Evolutionary conservation across 1,139 yeast genomes (phyloP), one percentile per base, ranked within the genome.

Genomic region (Yamadazyma triangularis): DNA sequence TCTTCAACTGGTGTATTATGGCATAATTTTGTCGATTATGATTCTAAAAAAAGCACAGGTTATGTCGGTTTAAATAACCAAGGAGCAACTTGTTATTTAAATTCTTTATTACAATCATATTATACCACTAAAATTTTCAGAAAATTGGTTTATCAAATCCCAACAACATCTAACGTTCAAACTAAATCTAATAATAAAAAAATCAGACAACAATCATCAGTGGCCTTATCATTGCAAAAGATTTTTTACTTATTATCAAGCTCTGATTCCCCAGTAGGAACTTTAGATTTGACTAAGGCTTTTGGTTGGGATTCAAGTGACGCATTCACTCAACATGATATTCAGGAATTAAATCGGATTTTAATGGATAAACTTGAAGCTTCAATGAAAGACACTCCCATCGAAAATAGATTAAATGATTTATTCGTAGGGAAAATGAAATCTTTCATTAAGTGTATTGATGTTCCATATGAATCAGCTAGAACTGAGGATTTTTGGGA

Each of bases 241-340:
- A 74, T 89, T 19, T 91, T 91, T 48, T 89, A 86, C 51, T 76
- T 77, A 41, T 65, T 91, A 41, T 79, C 83, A 43, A 79, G 79
- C 4, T 81, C 95, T 0, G 60, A 68, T 13, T 77, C 74, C 15
- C 86, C 96, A 0, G 79, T 89, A 4, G 93, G 86, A 35, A 91
- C 99, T 0, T 56, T 77, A 41, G 96, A 87, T 50, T 67, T 91
- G 36, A 91, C 98, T 0, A 76, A 77, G 39, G 82, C 97, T 0
- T 91, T 91, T 65, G 98, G 99, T 8, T 91, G 99, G 99, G 96
- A 89, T 53, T 75, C 88, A 8, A 81, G 82, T 8, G 98, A 91
- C 48, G 96, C 97, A 0, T 93, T 91, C 55, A 86, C 95, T 6
- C 99, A 91, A 57, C 98, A 91, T 56, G 99, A 91, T 53, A 96